These are phyloP conservation scores for Eugenia klotzschiana DNA, from an alignment of 441 rosid genomes.

Conservation along the genomic window DNA sequence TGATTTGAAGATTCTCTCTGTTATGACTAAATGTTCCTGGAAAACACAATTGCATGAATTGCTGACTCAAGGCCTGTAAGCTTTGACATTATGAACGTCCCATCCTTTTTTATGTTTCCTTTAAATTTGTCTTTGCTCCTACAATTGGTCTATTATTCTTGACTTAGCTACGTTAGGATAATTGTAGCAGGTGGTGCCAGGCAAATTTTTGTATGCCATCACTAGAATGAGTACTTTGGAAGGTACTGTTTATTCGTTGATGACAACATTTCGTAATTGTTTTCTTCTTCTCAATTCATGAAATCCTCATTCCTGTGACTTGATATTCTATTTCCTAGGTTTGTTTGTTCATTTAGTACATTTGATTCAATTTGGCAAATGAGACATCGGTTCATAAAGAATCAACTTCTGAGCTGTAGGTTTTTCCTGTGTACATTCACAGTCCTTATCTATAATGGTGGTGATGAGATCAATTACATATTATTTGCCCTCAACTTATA, in stretches of 20 bases:
- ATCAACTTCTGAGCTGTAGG: neutral
- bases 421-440: neutral
- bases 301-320: neutral
- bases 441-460: neutral
- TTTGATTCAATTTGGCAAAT: neutral
- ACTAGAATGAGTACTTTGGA: neutral
- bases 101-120: neutral
- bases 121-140: neutral
- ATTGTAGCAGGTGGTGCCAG: neutral
- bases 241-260: neutral
- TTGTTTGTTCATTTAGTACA: neutral
- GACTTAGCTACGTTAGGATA: neutral
- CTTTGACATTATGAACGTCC: neutral
- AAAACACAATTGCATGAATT: neutral
- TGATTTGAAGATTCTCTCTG: neutral
- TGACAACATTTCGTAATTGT: neutral
- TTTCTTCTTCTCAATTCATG: neutral
- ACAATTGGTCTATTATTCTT: neutral
- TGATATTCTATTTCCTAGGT: neutral
- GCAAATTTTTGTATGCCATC: neutral
- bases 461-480: neutral
- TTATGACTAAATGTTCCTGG: neutral
- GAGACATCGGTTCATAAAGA: neutral
- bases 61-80: neutral
- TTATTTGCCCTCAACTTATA: neutral